Conservation (phyloP, 148 eudicot species). For the Vaccinium vitisidaea region DNA sequence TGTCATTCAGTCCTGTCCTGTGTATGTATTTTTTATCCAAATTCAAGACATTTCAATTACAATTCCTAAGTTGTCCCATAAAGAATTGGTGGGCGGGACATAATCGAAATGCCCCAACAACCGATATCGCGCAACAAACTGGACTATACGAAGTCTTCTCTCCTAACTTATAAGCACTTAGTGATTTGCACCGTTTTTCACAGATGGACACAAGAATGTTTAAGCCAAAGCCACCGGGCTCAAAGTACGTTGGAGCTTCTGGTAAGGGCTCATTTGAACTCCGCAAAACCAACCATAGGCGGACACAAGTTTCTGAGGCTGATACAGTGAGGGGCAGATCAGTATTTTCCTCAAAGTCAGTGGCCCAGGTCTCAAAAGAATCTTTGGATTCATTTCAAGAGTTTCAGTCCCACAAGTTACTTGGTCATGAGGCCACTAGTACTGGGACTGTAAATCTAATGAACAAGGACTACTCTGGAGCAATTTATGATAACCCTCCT, state of each 20-base stretch:
- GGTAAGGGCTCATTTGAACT: background rate
- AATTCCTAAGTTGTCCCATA: background rate
- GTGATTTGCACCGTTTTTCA: background rate
- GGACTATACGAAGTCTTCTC: background rate
- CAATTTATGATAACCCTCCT: background rate
- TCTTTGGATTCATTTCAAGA: background rate
- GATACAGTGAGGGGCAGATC: background rate
- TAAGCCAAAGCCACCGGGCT: background rate
- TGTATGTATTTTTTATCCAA: background rate
- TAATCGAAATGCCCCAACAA: background rate
- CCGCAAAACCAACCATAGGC: background rate
- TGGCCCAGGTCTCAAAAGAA: background rate
- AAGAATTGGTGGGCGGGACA: background rate
- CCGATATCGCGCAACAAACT: background rate
- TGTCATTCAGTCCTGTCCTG: background rate
- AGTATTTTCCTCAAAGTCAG: background rate
- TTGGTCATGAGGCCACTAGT: background rate
- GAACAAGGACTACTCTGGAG: slow-evolving; percentile 22
- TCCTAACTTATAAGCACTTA: background rate
- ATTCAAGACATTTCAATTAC: background rate
- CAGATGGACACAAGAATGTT: background rate
- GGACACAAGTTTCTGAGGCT: background rate
- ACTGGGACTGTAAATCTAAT: slow-evolving; percentile 10
- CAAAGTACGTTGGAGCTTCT: background rate
- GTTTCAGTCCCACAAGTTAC: slow-evolving; percentile 4